A percentile compares a stretch with the other conserved stretches of the same genome.
Conservation (phyloP, 2,329 filamentous ascomycete species). For the Phialemonium atrogriseum region DNA sequence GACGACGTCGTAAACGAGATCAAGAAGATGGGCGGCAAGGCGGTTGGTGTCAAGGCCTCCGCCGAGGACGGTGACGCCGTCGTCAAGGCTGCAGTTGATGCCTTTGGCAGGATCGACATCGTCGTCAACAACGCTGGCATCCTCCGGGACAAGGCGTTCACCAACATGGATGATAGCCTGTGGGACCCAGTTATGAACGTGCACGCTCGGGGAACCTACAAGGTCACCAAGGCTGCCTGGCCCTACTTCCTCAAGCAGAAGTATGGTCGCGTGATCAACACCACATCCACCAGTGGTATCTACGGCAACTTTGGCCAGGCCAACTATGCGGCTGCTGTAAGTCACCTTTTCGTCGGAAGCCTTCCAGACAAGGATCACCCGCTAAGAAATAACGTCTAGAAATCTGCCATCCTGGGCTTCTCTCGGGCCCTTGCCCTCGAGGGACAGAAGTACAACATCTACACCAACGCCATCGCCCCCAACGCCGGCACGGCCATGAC, state of each 20-base stretch:
- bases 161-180: constrained; percentile 90
- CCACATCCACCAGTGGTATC: constrained; percentile 91
- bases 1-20: constrained; percentile 90
- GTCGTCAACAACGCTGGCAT: constrained; percentile 98
- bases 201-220: constrained; percentile 90
- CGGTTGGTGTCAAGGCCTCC: constrained; percentile 85
- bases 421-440: constrained; percentile 88
- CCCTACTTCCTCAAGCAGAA: constrained; percentile 97
- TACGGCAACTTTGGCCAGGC: constrained; percentile 99
- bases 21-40: constrained; percentile 78
- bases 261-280: constrained; percentile 95
- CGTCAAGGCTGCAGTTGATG: constrained; percentile 87
- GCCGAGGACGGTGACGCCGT: constrained; percentile 88
- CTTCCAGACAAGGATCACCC: neutral
- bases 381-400: constrained; percentile 37
- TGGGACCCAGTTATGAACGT: constrained; percentile 92
- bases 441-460: constrained; percentile 96
- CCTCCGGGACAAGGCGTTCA: constrained; percentile 93
- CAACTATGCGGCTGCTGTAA: constrained; percentile 86
- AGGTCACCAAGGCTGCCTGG: constrained; percentile 95
- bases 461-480: constrained; percentile 94
- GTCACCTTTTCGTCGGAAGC: constrained; percentile 22
- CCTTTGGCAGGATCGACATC: constrained; percentile 88
- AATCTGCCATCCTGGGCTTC: constrained; percentile 90
- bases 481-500: constrained; percentile 97